Evolutionary conservation across 2,329 filamentous ascomycete genomes (phyloP), one percentile per base, ranked within the genome.

Genomic region (Beauveria rudraprayagi): DNA sequence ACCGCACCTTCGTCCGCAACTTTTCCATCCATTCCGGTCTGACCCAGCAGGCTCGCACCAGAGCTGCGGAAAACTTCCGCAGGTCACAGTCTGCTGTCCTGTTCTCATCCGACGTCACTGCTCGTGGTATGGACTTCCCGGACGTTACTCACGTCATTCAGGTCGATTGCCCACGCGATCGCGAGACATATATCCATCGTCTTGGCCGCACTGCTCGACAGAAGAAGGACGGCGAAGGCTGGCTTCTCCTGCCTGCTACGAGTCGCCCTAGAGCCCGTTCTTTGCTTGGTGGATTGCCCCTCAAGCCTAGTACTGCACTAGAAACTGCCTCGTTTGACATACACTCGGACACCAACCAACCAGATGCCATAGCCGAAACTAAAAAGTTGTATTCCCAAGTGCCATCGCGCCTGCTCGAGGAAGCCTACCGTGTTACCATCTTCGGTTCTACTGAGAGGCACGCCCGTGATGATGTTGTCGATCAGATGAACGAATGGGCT

Each of bases 41-140:
- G 50, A 79, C 76, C 3, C 94, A 99, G 71, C 54, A 22, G 0
- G 76, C 82, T 67, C 86, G 94, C 56, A 94, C 91, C 2, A 77
- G 73, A 52, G 84, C 84, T 41, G 86, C 93, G 1, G 84, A 93
- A 0, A 70, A 67, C 28, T 99, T 97, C 84, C 86, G 90, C 51
- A 69, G 68, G 16, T 75, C 83, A n/a, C 70, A 75, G 30, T 81
- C 80, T 37, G 91, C 80, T 30, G 78, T 93, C 61, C 79, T 92
- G 51, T 82, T 92, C 70, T 90, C 90, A 2, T 90, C 89, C 2
- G 90, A 93, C 72, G 89, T 93, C 37, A 90, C 89, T 6, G 89
- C 90, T 14, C 81, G 90, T 72, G 90, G 90, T 66, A 91, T 93
- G 87, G 90, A 93, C 71, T 92, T 92, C 75, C 89, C 89, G 30